Percentiles rank a stretch among this genome's conserved stretches.
phyloP scores from a whole-genome alignment of 805 yeast species.

The Saturnispora hagleri region DNA sequence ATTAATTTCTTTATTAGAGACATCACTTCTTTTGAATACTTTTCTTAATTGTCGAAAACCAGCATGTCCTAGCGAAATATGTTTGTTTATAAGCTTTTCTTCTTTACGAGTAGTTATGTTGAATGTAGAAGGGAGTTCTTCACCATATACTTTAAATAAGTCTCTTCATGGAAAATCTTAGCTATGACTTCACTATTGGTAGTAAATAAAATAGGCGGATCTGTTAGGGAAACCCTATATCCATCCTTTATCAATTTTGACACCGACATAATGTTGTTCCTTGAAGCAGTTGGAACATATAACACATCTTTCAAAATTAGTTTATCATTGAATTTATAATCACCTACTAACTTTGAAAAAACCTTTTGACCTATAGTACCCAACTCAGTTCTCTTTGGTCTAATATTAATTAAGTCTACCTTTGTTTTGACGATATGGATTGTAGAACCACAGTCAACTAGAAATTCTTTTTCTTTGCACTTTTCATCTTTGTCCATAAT shows the following conservation, averaged over 20 bases:
- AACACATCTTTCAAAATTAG: neutral
- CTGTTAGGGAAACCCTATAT: neutral
- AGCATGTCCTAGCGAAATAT: neutral
- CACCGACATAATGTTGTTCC: neutral
- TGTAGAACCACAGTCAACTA: neutral
- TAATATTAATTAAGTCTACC: neutral
- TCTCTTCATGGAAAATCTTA: neutral
- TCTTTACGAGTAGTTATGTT: neutral
- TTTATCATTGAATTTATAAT: neutral
- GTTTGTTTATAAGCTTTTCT: neutral
- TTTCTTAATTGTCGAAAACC: neutral
- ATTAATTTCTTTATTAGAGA: slow-evolving; percentile 2
- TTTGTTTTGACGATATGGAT: neutral
- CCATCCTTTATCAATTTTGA: neutral
- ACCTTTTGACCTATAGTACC: neutral
- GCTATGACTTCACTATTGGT: neutral
- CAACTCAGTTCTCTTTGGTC: neutral
- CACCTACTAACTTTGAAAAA: neutral
- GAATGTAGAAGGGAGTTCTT: neutral
- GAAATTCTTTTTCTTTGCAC: neutral
- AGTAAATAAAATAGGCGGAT: neutral
- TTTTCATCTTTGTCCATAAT: neutral
- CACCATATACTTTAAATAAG: neutral
- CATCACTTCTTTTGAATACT: neutral
- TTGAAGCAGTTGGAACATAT: neutral